A percentile compares a stretch with the other conserved stretches of the same genome.
Conservation (phyloP, 108 stramenopile genomes). For the Nitzschia palea region DNA sequence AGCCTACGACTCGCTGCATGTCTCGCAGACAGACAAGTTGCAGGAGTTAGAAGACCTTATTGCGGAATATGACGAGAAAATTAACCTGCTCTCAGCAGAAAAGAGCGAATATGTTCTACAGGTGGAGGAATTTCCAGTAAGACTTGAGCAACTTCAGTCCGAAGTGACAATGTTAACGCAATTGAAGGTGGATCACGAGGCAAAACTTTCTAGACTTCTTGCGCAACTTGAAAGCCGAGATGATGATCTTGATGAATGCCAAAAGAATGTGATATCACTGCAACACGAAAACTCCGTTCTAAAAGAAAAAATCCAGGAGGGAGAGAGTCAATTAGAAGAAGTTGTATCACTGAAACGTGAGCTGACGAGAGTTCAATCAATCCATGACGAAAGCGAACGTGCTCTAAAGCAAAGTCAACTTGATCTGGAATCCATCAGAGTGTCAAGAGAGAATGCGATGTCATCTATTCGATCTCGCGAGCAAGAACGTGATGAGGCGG, state of each 20-base stretch:
- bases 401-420: neutral
- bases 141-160: too few species aligned
- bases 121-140: too few species aligned
- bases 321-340: neutral
- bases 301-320: slow-evolving; percentile 3
- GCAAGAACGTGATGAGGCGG: slow-evolving; percentile 35
- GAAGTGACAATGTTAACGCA: too few species aligned
- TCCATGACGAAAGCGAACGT: neutral
- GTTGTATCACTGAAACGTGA: neutral
- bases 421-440: neutral
- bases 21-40: neutral
- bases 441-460: neutral
- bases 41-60: neutral
- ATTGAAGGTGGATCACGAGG: too few species aligned
- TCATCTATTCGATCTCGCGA: slow-evolving; percentile 24
- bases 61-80: neutral
- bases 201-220: too few species aligned
- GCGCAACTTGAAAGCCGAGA: too few species aligned
- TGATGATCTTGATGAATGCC: too few species aligned
- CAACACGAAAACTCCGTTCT: neutral
- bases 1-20: neutral
- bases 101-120: neutral
- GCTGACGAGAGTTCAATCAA: neutral
- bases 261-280: neutral
- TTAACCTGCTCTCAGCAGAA: neutral